Evolutionary conservation across 352 stramenopile species (phyloP), one percentile per base, ranked within the genome.

Genomic region (Blastocystis hominis): DNA sequence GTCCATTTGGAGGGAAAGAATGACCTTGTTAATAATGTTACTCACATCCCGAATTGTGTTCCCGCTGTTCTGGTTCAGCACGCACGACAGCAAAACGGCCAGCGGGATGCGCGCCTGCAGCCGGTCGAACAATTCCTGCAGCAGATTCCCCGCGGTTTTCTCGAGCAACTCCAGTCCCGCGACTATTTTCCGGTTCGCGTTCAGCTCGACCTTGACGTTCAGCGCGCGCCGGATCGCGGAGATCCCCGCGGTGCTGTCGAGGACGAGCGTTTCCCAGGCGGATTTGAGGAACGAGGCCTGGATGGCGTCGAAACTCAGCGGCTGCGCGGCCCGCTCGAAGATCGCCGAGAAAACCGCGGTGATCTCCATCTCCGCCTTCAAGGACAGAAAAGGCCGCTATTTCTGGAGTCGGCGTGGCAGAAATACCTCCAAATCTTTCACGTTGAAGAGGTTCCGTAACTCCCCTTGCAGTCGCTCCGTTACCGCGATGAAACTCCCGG

Each of bases 181-280:
- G 6, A 84, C 34, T 17, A 84, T 47, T 53, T 84, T 84, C 30
- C 72, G 72, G 47, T 66, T 84, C 24, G 44, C 72, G 0, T 34
- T 46, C 47, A 84, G 30, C 15, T 84, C 72, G 55, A 66, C 68
- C 36, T 84, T 84, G 9, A 84, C 24, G n/a, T 59, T 66, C 10
- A 66, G 20, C 40, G 72, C 40, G 6, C 44, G 50, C 20, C 72
- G 72, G 6, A 54, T 64, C n/a, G 72, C 20, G 36, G 72, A 38
- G 4, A 84, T 68, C 7, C 59, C 47, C 17, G 24, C 17, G 15
- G 46, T 84, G n/a, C 36, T 38, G 1, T 36, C 40, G n/a, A 42
- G 24, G 6, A 84, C 46, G 2, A 66, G 9, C 36, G 24, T 46
- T 20, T 53, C 24, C 72, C 72, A 84, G 20, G 36, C 50, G 24